These are phyloP conservation scores for Megacollybia marginata DNA, from an alignment of 768 basidiomycete species.

Conservation along the genomic window DNA sequence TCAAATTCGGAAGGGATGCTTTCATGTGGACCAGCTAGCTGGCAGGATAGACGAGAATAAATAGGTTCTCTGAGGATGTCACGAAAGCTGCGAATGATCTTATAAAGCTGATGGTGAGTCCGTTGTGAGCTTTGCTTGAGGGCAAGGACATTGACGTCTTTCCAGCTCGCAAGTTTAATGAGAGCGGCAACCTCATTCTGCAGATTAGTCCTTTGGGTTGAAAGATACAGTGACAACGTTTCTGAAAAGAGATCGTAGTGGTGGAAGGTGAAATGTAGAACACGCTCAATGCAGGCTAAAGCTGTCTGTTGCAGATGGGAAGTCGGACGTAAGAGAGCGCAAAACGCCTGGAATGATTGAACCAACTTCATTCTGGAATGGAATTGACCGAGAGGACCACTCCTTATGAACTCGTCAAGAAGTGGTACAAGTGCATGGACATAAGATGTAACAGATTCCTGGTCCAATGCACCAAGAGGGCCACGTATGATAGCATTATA, in stretches of 20 bases:
- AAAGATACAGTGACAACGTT: constrained; percentile 39
- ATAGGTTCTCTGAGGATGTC: constrained; percentile 76
- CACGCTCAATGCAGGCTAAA: constrained; percentile 42
- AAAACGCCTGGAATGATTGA: constrained; percentile 53
- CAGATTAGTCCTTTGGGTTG: constrained; percentile 46
- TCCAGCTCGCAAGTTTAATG: constrained; percentile 97
- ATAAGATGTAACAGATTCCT: constrained; percentile 37
- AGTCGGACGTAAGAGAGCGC: constrained; percentile 22
- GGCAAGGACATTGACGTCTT: constrained; percentile 91
- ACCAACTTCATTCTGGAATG: constrained; percentile 59
- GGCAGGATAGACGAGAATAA: constrained; percentile 24
- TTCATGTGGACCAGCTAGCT: not conserved
- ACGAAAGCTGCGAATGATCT: constrained; percentile 87
- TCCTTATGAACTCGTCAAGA: constrained; percentile 70
- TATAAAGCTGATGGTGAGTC: constrained; percentile 89
- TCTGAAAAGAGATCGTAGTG: constrained; percentile 60
- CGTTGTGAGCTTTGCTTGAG: constrained; percentile 85
- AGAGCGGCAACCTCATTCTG: constrained; percentile 80
- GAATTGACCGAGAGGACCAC: constrained; percentile 83
- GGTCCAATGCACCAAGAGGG: constrained; percentile 34
- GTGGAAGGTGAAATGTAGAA: constrained; percentile 53
- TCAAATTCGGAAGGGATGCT: not conserved
- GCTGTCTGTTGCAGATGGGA: constrained; percentile 10
- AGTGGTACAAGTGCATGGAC: constrained; percentile 65
- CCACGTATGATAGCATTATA: constrained; percentile 76